Conservation (phyloP, 1,284 basidiomycete genomes). For the Sparassis latifolia region DNA sequence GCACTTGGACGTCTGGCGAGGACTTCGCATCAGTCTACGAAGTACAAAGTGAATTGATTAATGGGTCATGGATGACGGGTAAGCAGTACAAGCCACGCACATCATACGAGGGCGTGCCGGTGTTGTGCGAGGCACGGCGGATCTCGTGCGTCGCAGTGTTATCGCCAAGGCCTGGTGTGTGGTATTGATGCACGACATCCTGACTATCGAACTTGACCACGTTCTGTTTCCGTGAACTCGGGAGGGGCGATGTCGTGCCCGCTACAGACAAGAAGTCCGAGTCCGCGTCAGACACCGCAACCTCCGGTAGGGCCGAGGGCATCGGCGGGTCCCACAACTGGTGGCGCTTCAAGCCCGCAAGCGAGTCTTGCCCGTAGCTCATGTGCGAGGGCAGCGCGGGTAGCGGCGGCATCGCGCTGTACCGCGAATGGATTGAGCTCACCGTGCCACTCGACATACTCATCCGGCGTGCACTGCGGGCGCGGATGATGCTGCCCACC, state of each 20-base stretch:
- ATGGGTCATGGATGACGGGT: too few species aligned
- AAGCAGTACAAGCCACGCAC: constrained; percentile 4
- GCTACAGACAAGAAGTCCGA: constrained; percentile 22
- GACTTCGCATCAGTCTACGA: constrained; percentile 2
- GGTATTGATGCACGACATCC: constrained; percentile 71
- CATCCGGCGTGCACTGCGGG: constrained; percentile 57
- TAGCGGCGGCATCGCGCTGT: constrained; percentile 13
- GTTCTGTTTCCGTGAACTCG: constrained; percentile 37
- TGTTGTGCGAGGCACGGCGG: constrained; percentile 23
- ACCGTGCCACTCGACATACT: constrained; percentile 47
- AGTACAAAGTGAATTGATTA: background rate
- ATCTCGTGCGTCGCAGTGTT: constrained; percentile 48
- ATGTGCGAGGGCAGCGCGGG: constrained; percentile 1
- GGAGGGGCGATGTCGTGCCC: constrained; percentile 22
- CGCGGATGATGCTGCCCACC: constrained; percentile 85
- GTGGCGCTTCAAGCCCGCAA: constrained; percentile 56
- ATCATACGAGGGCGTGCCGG: constrained; percentile 8
- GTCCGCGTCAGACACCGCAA: constrained; percentile 12
- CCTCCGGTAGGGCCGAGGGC: constrained; percentile 16
- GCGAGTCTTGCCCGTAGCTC: constrained; percentile 13
- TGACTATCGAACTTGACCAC: constrained; percentile 71
- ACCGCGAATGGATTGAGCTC: constrained; percentile 19
- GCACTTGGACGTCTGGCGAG: constrained; percentile 6
- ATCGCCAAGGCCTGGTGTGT: constrained; percentile 36
- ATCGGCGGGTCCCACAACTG: constrained; percentile 78